These are phyloP conservation scores for Fomitopsis serialis DNA, from an alignment of 768 basidiomycete species.

Conservation along the genomic window DNA sequence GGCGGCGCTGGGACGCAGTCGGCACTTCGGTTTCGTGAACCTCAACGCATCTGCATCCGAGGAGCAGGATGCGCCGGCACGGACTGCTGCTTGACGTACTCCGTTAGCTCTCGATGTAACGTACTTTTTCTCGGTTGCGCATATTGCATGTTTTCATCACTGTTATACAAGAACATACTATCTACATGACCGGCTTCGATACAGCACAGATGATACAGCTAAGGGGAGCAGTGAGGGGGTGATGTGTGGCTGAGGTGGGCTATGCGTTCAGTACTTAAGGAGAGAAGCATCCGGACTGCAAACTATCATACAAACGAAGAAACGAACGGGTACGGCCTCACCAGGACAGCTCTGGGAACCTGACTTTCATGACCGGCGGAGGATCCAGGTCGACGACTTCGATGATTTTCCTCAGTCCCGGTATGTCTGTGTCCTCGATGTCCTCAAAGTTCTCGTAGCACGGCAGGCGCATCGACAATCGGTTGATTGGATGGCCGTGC, in stretches of 20 bases:
- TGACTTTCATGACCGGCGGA: constrained; percentile 6
- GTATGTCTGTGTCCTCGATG: constrained; percentile 22
- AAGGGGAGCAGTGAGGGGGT: no score
- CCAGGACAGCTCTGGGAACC: constrained; percentile 13
- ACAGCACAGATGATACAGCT: background rate
- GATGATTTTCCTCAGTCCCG: constrained; percentile 18
- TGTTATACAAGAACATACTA: background rate
- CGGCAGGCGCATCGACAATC: constrained; percentile 19
- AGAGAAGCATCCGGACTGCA: background rate
- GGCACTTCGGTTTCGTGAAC: constrained; percentile 77
- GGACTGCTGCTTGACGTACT: background rate
- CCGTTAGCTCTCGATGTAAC: background rate
- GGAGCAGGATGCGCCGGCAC: constrained; percentile 7
- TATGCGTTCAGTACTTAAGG: background rate
- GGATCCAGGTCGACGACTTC: constrained; percentile 24
- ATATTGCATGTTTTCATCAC: background rate
- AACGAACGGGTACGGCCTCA: background rate
- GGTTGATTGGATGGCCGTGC: constrained; percentile 17
- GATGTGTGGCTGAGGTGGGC: background rate
- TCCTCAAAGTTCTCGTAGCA: constrained; percentile 24
- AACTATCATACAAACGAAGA: background rate
- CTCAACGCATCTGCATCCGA: constrained; percentile 32
- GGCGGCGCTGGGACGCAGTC: constrained; percentile 65
- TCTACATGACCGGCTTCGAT: background rate
- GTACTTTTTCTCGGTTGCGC: background rate